phyloP scores from a whole-genome alignment of 176 grass and related monocot genomes.

The Eragrostis curvula region DNA sequence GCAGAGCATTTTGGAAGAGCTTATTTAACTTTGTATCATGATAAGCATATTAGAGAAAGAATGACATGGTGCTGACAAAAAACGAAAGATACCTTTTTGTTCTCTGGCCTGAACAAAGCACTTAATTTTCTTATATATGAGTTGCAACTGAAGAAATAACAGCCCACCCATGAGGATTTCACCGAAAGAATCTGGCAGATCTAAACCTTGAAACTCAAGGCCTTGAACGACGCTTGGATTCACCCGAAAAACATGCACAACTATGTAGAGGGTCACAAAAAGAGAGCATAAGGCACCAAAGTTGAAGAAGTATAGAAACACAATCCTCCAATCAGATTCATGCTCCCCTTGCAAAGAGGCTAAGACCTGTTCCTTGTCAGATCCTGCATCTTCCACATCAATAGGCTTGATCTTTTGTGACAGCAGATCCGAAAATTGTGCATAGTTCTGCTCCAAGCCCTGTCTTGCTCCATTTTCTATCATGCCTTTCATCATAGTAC shows the following conservation, averaged over 20 bases:
- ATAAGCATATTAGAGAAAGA: slow-evolving; percentile 16
- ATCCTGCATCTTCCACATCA: slow-evolving; percentile 56
- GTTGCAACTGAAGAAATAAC: slow-evolving; percentile 83
- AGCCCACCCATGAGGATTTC: slow-evolving; percentile 79
- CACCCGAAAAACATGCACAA: slow-evolving; percentile 61
- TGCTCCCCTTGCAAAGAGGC: slow-evolving; percentile 55
- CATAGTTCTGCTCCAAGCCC: slow-evolving; percentile 76
- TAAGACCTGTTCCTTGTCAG: slow-evolving; percentile 69
- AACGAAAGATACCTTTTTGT: slow-evolving; percentile 62
- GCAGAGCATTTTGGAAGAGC: not conserved
- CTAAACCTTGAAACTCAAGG: slow-evolving; percentile 81
- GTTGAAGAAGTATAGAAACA: slow-evolving; percentile 79
- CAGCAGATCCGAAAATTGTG: slow-evolving; percentile 71
- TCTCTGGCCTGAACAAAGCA: slow-evolving; percentile 73
- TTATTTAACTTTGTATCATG: slow-evolving; percentile 2
- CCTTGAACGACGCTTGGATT: slow-evolving; percentile 57
- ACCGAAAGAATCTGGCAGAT: slow-evolving; percentile 88
- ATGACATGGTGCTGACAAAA: slow-evolving; percentile 9
- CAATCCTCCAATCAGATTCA: slow-evolving; percentile 72
- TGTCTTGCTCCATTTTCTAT: slow-evolving; percentile 98
- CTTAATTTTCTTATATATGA: slow-evolving; percentile 58
- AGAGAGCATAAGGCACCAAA: slow-evolving; percentile 72
- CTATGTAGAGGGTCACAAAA: slow-evolving; percentile 68
- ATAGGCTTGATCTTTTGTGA: slow-evolving; percentile 71
- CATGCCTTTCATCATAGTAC: slow-evolving; percentile 89